Percentiles rank a stretch among this genome's conserved stretches.
phyloP scores from a whole-genome alignment of 805 yeast genomes.

The Suhomyces sp. region DNA sequence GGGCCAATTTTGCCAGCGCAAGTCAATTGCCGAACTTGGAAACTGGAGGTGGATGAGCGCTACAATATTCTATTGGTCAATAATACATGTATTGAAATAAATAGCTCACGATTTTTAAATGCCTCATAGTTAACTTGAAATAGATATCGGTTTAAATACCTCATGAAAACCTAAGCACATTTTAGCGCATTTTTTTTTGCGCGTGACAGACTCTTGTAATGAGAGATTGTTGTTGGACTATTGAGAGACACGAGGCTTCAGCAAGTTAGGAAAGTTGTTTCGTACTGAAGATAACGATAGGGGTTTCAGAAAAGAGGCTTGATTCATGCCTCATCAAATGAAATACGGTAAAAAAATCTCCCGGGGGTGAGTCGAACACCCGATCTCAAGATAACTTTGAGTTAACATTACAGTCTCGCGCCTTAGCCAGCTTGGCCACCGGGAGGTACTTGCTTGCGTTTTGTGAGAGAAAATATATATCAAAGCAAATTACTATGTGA shows the following conservation, averaged over 20 bases:
- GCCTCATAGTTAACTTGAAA: neutral
- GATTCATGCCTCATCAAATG: neutral
- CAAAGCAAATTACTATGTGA: no score
- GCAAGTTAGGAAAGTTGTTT: neutral
- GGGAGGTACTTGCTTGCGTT: conserved; percentile 19
- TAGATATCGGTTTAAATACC: neutral
- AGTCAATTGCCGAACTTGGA: neutral
- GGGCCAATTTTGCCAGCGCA: neutral
- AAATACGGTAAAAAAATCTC: conserved; percentile 24
- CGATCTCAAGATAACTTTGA: conserved; percentile 45
- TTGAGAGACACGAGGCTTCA: neutral
- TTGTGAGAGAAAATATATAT: no score
- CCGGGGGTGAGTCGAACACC: conserved; percentile 51
- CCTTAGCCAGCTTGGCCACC: conserved; percentile 52
- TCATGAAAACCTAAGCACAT: neutral
- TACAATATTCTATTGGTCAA: neutral
- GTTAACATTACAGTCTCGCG: conserved; percentile 44
- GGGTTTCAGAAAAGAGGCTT: neutral
- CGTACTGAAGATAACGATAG: neutral
- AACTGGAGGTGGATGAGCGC: neutral
- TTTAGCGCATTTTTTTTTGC: neutral
- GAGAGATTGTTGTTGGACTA: neutral
- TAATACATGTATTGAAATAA: neutral
- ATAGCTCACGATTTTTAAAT: neutral
- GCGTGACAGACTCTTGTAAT: neutral